Evolutionary conservation across 352 stramenopile genomes (phyloP).

Genomic region (Saprolegnia parasitica): DNA sequence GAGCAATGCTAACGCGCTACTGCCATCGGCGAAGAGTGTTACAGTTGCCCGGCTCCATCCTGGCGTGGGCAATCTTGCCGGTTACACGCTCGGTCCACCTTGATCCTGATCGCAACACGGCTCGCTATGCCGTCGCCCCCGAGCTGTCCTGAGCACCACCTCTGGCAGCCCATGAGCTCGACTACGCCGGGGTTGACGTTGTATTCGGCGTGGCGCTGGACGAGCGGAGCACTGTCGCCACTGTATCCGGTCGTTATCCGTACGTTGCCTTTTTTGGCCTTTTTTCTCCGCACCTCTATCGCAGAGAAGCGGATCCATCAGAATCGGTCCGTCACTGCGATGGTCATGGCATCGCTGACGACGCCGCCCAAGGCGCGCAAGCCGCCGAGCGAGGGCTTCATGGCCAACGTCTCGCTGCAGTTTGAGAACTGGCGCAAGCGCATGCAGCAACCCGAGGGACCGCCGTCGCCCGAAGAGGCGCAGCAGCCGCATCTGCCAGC

Average conservation of each 20-base stretch:
- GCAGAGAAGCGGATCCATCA: not conserved
- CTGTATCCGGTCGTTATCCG: not conserved
- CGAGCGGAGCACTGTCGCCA: no score
- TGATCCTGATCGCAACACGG: no score
- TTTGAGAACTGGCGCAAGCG: slow-evolving; percentile 10
- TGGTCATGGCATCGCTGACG: slow-evolving; percentile 1
- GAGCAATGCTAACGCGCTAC: no score
- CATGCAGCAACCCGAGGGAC: not conserved
- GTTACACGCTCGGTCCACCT: no score
- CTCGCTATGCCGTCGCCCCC: no score
- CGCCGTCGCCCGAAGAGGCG: slow-evolving; percentile 7
- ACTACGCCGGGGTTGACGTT: no score
- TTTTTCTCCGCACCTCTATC: not conserved
- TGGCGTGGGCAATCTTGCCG: no score
- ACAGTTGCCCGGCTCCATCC: no score
- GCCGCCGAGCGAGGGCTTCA: slow-evolving; percentile 1
- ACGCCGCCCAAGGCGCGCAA: not conserved
- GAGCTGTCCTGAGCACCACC: no score
- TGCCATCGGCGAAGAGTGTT: no score
- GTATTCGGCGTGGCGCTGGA: no score
- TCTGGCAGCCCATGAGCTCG: no score
- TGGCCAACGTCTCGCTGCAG: slow-evolving; percentile 1
- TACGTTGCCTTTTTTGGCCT: not conserved
- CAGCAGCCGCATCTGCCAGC: not conserved
- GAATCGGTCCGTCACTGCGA: not conserved